A percentile compares a stretch with the other conserved stretches of the same genome.
Conservation (phyloP, 2,329 filamentous ascomycete genomes). For the Penicillium sp. region DNA sequence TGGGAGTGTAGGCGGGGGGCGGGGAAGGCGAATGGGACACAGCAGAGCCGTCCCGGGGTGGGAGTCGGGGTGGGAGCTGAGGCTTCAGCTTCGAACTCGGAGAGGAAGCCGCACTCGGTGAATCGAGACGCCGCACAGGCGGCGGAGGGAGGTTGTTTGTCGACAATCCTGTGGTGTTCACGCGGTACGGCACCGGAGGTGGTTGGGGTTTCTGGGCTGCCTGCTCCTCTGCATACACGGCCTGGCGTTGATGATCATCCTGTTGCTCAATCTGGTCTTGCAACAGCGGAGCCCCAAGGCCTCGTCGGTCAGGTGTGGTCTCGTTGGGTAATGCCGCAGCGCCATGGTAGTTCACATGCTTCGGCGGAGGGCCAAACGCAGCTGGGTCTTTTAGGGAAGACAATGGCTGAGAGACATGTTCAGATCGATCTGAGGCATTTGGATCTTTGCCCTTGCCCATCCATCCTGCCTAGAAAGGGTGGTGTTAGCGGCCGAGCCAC, state of each 20-base stretch:
- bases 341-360: constrained; percentile 55
- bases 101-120: constrained; percentile 28
- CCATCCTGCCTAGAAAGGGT: constrained; percentile 52
- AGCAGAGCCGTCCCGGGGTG: constrained; percentile 61
- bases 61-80: constrained; percentile 65
- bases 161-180: constrained; percentile 67
- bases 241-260: constrained; percentile 31
- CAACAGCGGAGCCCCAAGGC: constrained; percentile 45
- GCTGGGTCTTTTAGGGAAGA: constrained; percentile 70
- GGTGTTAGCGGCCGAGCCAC: constrained; percentile 16
- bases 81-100: constrained; percentile 44
- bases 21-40: constrained; percentile 44
- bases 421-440: constrained; percentile 39
- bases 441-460: constrained; percentile 55
- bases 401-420: constrained; percentile 62
- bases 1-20: constrained; percentile 49
- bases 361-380: constrained; percentile 78
- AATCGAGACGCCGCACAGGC: constrained; percentile 53
- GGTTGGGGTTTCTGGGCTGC: constrained; percentile 39
- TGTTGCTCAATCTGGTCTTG: constrained; percentile 37
- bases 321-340: constrained; percentile 45
- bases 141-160: constrained; percentile 69
- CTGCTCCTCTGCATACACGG: constrained; percentile 30
- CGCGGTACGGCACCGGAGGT: constrained; percentile 64
- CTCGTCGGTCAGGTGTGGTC: constrained; percentile 44